Base-by-base conservation (phyloP, 1,284 basidiomycete species). In the Leccinum ponderosum region DNA sequence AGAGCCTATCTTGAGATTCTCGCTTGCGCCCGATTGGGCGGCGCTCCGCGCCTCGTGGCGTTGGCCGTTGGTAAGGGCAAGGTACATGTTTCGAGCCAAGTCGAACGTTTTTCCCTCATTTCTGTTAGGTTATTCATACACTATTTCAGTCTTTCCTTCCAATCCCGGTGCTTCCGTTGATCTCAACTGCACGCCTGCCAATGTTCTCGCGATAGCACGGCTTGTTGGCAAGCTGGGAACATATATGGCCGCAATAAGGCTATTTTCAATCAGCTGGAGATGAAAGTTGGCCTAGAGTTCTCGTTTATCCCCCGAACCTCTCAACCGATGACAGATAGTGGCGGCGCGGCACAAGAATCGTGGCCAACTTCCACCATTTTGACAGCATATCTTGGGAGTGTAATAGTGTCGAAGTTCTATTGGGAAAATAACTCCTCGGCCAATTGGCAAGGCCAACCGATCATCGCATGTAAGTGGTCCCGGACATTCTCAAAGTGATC, bases 21-120 rank as follows among this genome's bases (percentile, higher is more conserved):
- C 35, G 15, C 7, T 12, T 58, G 22, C 9, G 0, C 14, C 48
- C 8, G 37, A 37, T 25, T 22, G 5, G 31, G 29, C 44, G 4
- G 53, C 53, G 6, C 55, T 62, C 56, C 56, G 53, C 20, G 59
- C 68, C 70, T 72, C 70, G 58, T 72, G 70, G 50, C 52, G 1
- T 31, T 69, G 68, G 61, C 64, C 17, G 56, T 69, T 72, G 68
- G 68, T 60, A 70, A 42, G 15, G 47, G 47, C 44, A 31, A 50
- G 53, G 57, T 63, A 65, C 68, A 64, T 70, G 61, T 61, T 59
- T 53, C 33, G 35, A 55, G 11, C 48, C 59, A 53, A 62, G 44
- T 25, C 20, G 1, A 55, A 65, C 12, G 4, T 48, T 33, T 29
- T 3, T 31, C 12, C n/a, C 48, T 35, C 22, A 31, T 56, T 51